Evolutionary conservation across 768 basidiomycete species (phyloP).

Genomic region (Collybiopsis confluens): DNA sequence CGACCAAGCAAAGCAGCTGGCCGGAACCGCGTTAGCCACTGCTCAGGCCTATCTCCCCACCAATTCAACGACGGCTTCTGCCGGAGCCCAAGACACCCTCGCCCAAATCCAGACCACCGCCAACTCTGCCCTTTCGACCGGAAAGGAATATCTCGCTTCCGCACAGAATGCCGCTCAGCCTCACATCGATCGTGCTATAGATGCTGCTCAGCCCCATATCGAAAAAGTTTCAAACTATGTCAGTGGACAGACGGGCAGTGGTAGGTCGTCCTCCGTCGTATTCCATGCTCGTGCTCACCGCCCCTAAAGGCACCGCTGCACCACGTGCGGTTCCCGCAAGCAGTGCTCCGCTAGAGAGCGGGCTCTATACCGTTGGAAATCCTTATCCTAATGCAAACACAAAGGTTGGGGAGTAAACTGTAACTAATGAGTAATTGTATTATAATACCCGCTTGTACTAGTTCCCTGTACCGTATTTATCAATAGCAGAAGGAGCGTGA

Average conservation of each 20-base stretch:
- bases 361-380: slow-evolving; percentile 25
- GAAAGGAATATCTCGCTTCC: slow-evolving; percentile 24
- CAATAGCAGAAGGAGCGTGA: no score
- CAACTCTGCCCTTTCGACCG: slow-evolving; percentile 22
- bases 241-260: background rate
- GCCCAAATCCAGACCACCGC: slow-evolving; percentile 30
- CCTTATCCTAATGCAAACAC: slow-evolving; percentile 20
- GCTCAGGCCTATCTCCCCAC: slow-evolving; percentile 31
- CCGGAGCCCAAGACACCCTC: slow-evolving; percentile 17
- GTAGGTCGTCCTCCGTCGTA: background rate
- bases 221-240: slow-evolving; percentile 18
- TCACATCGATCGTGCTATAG: slow-evolving; percentile 24
- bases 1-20: slow-evolving; percentile 50
- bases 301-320: slow-evolving; percentile 13
- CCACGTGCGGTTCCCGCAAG: slow-evolving; percentile 26
- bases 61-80: background rate
- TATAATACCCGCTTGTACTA: no score
- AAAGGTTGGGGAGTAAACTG: background rate
- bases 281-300: slow-evolving; percentile 10
- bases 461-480: no score
- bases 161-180: slow-evolving; percentile 30
- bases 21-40: slow-evolving; percentile 35
- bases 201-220: slow-evolving; percentile 18
- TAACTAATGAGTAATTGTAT: background rate
- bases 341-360: slow-evolving; percentile 38